A percentile compares a stretch with the other conserved stretches of the same genome.
Evolutionary conservation across 768 basidiomycete genomes (phyloP).

Genomic region (Lactarius vividus): DNA sequence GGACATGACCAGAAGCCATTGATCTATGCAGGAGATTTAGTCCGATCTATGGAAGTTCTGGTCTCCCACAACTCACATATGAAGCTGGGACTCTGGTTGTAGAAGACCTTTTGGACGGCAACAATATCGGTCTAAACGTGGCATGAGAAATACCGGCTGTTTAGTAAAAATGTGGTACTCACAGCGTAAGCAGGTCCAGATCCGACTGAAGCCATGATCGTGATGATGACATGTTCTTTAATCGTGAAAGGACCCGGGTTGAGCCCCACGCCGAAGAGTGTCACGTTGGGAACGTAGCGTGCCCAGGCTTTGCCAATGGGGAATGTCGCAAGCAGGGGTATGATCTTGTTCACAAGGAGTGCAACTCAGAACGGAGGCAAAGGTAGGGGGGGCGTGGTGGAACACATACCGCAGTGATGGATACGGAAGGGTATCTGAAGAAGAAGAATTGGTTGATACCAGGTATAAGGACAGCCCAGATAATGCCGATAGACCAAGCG

Average conservation of each 20-base stretch:
- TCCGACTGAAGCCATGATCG: constrained; percentile 42
- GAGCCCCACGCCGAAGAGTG: constrained; percentile 48
- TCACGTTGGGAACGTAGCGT: constrained; percentile 48
- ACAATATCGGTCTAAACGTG: constrained; percentile 41
- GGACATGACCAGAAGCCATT: constrained; percentile 42
- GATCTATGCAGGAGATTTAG: constrained; percentile 24
- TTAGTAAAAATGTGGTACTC: constrained; percentile 2
- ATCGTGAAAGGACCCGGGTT: constrained; percentile 73
- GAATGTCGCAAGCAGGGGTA: constrained; percentile 67
- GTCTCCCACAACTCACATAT: constrained; percentile 28
- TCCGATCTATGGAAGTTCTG: background rate
- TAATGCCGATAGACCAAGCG: constrained; percentile 38
- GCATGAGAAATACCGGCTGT: background rate
- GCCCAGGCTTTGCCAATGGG: constrained; percentile 63
- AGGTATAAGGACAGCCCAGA: constrained; percentile 57
- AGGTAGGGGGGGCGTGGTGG: too few species aligned
- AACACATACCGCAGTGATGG: constrained; percentile 15
- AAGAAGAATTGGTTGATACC: constrained; percentile 78
- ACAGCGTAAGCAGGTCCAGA: constrained; percentile 36
- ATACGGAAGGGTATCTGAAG: constrained; percentile 56
- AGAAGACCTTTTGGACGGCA: constrained; percentile 46
- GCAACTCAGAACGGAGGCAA: background rate
- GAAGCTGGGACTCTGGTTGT: constrained; percentile 41
- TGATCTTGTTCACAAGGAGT: constrained; percentile 35
- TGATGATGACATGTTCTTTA: constrained; percentile 64